Evolutionary conservation across 73 alveolate species (phyloP), one percentile per base, ranked within the genome.

Genomic region (Chromera velia): DNA sequence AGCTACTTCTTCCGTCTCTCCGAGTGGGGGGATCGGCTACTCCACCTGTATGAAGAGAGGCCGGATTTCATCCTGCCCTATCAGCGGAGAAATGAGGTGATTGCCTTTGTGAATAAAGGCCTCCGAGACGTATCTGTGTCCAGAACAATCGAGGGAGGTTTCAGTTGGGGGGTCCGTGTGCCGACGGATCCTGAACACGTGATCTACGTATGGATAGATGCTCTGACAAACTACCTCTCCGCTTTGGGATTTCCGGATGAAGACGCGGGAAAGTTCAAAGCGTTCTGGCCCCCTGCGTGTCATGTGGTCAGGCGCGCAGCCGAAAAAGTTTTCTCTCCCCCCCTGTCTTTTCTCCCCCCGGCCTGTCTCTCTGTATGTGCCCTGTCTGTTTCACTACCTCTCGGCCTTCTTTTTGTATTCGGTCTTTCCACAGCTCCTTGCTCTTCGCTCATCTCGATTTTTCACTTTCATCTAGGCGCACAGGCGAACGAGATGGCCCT

Each of bases 171-270:
- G 22, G 55, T 88, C 40, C 72, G 68, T 47, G 94, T 84, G 33
- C 94, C 94, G 29, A 78, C 49, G 32, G 85, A 82, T 70, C 62
- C 46, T 13, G 63, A 48, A 0, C 84, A 86, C 81, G 80, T 88
- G 28, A 48, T 88, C 34, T 88, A 88, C 74, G 94, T 88, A 47
- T 88, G 94, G 91, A 82, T 88, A 0, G 94, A 88, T 48, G 94
- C 94, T 13, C 64, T 88, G 48, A 70, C 80, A 28, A 88, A 88
- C 80, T 88, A 88, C 72, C 79, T 84, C 30, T 84, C 94, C 13
- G 89, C 32, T 13, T 4, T 40, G 55, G 55, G 55, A 4, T 40
- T 7, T 13, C 55, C 55, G 22, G 55, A 40, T 13, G 17, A 4
- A 65, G 34, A 65, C 19, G 13, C 28, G 19, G 34, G 17, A 17